Base-by-base conservation (phyloP, 2,329 filamentous ascomycete species). In the Bipolaris victoriae region DNA sequence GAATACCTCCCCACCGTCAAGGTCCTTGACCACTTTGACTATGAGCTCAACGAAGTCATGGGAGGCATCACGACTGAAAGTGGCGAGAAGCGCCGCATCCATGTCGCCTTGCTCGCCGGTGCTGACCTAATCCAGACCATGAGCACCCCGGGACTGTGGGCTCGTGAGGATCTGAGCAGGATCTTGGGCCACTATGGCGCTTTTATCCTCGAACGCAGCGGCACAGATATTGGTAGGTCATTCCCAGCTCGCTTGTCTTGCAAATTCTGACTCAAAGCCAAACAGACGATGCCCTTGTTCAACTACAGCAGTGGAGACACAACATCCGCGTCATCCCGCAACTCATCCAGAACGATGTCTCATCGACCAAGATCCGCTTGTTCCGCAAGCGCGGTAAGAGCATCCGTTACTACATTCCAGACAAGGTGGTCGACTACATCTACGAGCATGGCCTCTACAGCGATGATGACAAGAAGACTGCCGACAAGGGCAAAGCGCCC, bases 261-360 rank as follows among this genome's bases (percentile, higher is more conserved):
- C 55, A 50, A 46, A 45, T 6, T 22, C 61, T 69, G 48, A 71
- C 52, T 24, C n/a, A 16, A 11, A 16, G 16, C 56, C 72, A 11
- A 22, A 22, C 56, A 74, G 90, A 96, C 61, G 90, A 96, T 71
- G 92, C 93, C 1, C 82, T 97, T 44, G 88, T 89, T n/a, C 89
- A 86, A 43, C 81, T 97, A 45, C 88, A 92, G 72, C 85, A 87
- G 58, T 97, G 90, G 86, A 88, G 91, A 69, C 86, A 92, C 67
- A 95, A 96, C 66, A 89, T 97, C 60, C 88, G 91, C 71, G 90
- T 96, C 52, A 94, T 97, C 62, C 90, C 91, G 55, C 91, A 96
- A 76, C 85, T 96, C 49, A 93, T 96, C 47, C 88, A 91, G 64
- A 94, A 94, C 75, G 90, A 95, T 67, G 88, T 95, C 58, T 92